Percentiles rank a stretch among this genome's conserved stretches.
These are phyloP conservation scores for Scenedesmus sp. DNA, from an alignment of 163 green algal genomes.

Conservation along the genomic window DNA sequence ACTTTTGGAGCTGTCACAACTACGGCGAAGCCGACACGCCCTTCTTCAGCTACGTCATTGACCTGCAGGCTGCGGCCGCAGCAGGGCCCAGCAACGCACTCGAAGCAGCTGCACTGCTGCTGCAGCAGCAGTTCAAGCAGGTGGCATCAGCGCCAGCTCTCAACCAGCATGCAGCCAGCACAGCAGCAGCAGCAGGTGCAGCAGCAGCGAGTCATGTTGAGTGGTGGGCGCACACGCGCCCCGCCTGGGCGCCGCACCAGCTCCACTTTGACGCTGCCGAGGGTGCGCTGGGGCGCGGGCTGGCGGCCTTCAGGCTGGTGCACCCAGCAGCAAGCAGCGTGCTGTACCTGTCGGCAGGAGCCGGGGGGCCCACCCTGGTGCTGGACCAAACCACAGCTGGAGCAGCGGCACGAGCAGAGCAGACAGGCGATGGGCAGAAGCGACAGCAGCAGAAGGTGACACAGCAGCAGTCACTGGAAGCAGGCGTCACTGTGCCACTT, in stretches of 20 bases:
- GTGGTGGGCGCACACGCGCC: slow-evolving; percentile 47
- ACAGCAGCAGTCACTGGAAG: not conserved
- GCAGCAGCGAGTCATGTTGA: slow-evolving; percentile 40
- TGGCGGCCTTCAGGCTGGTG: slow-evolving; percentile 1
- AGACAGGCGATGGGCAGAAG: not conserved
- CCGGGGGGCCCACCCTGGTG: slow-evolving; percentile 28
- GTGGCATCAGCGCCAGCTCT: not conserved
- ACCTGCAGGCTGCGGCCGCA: not conserved
- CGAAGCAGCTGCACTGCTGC: slow-evolving; percentile 5
- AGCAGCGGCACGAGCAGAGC: slow-evolving; percentile 42
- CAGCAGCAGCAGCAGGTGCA: not conserved
- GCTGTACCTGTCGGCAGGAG: slow-evolving; percentile 13
- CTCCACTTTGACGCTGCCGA: slow-evolving; percentile 54
- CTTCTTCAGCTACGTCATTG: slow-evolving; percentile 48
- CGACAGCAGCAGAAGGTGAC: not conserved
- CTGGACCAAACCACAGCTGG: slow-evolving; percentile 27
- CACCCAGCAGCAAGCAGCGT: slow-evolving; percentile 29
- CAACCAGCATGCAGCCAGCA: not conserved
- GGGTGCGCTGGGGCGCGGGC: slow-evolving; percentile 21
- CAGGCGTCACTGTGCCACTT: not conserved
- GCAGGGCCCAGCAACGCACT: not conserved
- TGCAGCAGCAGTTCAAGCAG: slow-evolving; percentile 5
- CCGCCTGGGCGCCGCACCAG: slow-evolving; percentile 17
- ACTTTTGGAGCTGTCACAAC: slow-evolving; percentile 36
- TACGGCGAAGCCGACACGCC: slow-evolving; percentile 24